Base-by-base conservation (phyloP, 2,329 filamentous ascomycete genomes). In the Fusarium sterilihyphosum region DNA sequence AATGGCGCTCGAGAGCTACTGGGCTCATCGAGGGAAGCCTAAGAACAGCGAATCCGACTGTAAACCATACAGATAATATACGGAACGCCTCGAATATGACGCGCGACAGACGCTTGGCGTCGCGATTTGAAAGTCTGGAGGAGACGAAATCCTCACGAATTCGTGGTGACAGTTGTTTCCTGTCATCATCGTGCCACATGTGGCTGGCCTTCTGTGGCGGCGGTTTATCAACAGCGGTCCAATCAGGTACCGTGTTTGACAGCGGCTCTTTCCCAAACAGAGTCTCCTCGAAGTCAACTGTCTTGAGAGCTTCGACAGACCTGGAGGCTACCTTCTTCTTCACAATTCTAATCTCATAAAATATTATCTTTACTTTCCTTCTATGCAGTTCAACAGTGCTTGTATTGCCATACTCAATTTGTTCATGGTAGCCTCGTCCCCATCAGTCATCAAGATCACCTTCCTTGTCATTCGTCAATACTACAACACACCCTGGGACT, bases 21-120 rank as follows among this genome's bases (percentile, higher is more conserved):
- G 44, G 54, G 74, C 61, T 78, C 80, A 81, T 79, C 69, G 70
- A 71, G 70, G 70, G 59, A 66, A 64, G 63, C 58, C 61, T 67
- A 49, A 61, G 60, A 33, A 59, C 53, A 69, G 60, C 41, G 37
- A 56, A 56, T 18, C 35, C 38, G 41, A 63, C 31, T 44, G 22
- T 43, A 40, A 60, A 61, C 58, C 70, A 71, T 67, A 50, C 40
- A 61, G 50, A 8, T 38, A n/a, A 29, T 50, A 26, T 54, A n/a
- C 43, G 17, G 20, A 61, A 56, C 61, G 65, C 44, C 71, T 70
- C 29, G 53, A 49, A 33, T 70, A 63, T 59, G 41, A 61, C 66
- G 67, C 70, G 75, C 73, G 66, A 63, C 65, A 38, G 73, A 74
- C 76, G 71, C 67, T 65, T 47, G 49, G 67, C 63, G 73, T 69